Conservation (phyloP, 495 filamentous ascomycete species). For the Apiosordaria backusii region DNA sequence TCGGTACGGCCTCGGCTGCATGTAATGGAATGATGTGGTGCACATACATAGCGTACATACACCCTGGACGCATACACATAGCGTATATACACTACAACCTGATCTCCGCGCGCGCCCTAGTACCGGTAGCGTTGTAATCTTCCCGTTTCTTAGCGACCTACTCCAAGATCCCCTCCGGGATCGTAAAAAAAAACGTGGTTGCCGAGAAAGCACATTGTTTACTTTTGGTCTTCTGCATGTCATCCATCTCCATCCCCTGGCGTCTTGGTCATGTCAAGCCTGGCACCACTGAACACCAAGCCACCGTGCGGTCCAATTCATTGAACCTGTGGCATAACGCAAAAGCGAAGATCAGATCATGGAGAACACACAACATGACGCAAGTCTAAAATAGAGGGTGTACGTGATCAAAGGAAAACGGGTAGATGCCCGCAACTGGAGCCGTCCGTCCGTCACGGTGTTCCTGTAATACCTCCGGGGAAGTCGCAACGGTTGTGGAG, state of each 20-base stretch:
- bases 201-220: neutral
- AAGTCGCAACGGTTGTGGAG: conserved; percentile 5
- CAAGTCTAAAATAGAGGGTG: neutral
- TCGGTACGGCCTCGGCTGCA: neutral
- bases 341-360: too few relatives aligned
- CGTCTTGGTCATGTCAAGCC: neutral
- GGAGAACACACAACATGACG: neutral
- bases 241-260: neutral
- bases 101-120: too few relatives aligned
- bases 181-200: too few relatives aligned
- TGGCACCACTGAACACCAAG: neutral
- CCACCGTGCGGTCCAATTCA: neutral
- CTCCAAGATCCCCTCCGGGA: too few relatives aligned
- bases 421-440: neutral
- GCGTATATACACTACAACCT: too few relatives aligned
- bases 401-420: too few relatives aligned
- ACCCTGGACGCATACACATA: too few relatives aligned
- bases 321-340: neutral
- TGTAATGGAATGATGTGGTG: neutral
- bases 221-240: neutral
- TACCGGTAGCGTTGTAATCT: too few relatives aligned
- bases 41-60: too few relatives aligned
- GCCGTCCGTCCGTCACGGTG: neutral
- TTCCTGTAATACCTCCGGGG: conserved; percentile 7
- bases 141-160: too few relatives aligned